Base-by-base conservation (phyloP, 2,329 filamentous ascomycete genomes). In the Ciborinia camelliae region DNA sequence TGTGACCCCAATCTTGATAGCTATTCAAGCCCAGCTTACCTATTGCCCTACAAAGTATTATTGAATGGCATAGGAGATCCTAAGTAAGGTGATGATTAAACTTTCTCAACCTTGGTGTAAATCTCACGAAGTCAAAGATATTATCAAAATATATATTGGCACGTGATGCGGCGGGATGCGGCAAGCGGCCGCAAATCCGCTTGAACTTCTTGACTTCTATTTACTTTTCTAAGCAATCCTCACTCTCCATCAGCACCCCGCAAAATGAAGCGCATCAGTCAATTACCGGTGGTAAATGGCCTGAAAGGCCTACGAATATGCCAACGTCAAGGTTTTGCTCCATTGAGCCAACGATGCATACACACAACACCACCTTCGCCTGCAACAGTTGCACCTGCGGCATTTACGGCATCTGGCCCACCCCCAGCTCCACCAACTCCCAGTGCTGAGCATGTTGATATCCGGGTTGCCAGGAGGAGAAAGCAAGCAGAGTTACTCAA, bases 371-470 rank as follows among this genome's bases (percentile, higher is more conserved):
- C 67, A 35, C 59, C 70, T 28, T 66, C 65, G 30, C 70, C 69
- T 2, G 74, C 74, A 60, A 73, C 69, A 9, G 70, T 75, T 20
- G 67, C 68, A n/a, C 60, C 60, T 47, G 37, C 51, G 1, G 80
- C 84, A 51, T 77, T 85, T 68, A 79, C 84, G 68, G 82, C 82
- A 67, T 79, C 82, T 41, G 85, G 86, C 1, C 86, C 86, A 62
- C 86, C 86, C 8, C 86, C 86, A 3, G 77, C 80, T 64, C 78
- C 85, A 0, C 86, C 86, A 1, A 71, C 76, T 30, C 81, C 84
- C 14, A 76, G 75, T 8, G 73, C 75, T 48, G 75, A 73, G 55
- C 70, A 76, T 69, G 70, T 72, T 20, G 72, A 76, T 68, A 67
- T 73, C 26, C 77, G 84, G 47, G 74, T 85, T 53, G 80, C 81